Evolutionary conservation across 139 green algal species (phyloP), one percentile per base, ranked within the genome.

Genomic region (Tetratostichococcus sp.): DNA sequence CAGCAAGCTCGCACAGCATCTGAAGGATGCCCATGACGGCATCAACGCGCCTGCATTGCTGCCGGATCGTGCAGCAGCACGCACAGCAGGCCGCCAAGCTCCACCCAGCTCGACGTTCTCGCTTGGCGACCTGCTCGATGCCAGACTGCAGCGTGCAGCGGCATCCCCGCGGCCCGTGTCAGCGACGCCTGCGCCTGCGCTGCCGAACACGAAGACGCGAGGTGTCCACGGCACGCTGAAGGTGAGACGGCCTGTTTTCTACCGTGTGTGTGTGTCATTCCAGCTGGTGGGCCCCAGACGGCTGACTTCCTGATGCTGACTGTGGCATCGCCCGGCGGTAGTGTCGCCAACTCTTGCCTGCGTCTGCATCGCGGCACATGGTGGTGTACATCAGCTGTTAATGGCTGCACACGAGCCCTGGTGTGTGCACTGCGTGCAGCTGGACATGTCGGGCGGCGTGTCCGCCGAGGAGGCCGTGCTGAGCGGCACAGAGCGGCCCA

Each of bases 21-120:
- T 96, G 5, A 79, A 78, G 35, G 80, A 88, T n/a, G 86, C 84
- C 65, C 91, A 96, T 43, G 75, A 50, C 22, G 87, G 89, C 4
- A 58, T 88, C 35, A 94, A 93, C 78, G 28, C 57, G 32, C 31
- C n/a, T 21, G 5, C 62, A 1, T 19, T 4, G 58, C 23, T 30
- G 58, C 58, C 58, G 22, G 23, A 17, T n/a, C 58, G 25, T 17
- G 14, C 26, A 31, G 14, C 69, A 22, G 33, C 67, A 35, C 17
- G 35, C 68, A 43, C 58, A 66, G 58, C 58, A 17, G 58, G 58
- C 22, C 23, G 58, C 58, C 22, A 16, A 17, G 8, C 58, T 4
- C 11, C 58, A 4, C 22, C 58, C 58, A 66, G 58, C 58, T 30
- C 23, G 11, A 26, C 11, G 4, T 30, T 66, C 58, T 31, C 58